These are phyloP conservation scores for Penicillium sp. DNA, from an alignment of 2,329 filamentous ascomycete genomes.

Conservation along the genomic window DNA sequence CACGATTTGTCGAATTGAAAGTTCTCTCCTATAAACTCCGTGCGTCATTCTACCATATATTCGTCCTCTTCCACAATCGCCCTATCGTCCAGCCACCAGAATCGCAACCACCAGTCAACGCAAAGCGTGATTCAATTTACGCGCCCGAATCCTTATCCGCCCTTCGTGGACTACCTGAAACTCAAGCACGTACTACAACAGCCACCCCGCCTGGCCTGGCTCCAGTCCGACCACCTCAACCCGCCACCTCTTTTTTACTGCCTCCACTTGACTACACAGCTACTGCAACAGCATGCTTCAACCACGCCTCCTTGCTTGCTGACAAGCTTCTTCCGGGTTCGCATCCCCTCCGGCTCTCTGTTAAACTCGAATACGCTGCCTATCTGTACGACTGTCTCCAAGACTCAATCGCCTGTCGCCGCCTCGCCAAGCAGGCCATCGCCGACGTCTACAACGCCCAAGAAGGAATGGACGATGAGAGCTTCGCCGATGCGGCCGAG, in stretches of 20 bases:
- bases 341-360: constrained; percentile 84
- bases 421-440: constrained; percentile 80
- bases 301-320: constrained; percentile 74
- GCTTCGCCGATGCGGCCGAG: constrained; percentile 89
- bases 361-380: constrained; percentile 89
- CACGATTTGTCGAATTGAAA: constrained; percentile 78
- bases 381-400: constrained; percentile 94
- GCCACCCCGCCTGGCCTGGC: constrained; percentile 43
- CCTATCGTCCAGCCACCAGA: constrained; percentile 72
- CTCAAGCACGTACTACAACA: background rate
- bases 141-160: constrained; percentile 42
- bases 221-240: constrained; percentile 26
- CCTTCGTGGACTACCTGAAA: constrained; percentile 32
- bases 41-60: constrained; percentile 95
- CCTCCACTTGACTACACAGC: constrained; percentile 81
- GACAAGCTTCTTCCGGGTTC: constrained; percentile 80
- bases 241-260: constrained; percentile 74
- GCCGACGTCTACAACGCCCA: constrained; percentile 88
- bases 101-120: constrained; percentile 33
- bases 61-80: constrained; percentile 93
- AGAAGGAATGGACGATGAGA: constrained; percentile 93
- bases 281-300: constrained; percentile 79
- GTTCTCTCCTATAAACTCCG: constrained; percentile 90
- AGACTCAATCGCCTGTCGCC: constrained; percentile 75
- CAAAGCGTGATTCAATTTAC: constrained; percentile 43